Base-by-base conservation (phyloP, 2,329 filamentous ascomycete species). In the Aureobasidium sp. region DNA sequence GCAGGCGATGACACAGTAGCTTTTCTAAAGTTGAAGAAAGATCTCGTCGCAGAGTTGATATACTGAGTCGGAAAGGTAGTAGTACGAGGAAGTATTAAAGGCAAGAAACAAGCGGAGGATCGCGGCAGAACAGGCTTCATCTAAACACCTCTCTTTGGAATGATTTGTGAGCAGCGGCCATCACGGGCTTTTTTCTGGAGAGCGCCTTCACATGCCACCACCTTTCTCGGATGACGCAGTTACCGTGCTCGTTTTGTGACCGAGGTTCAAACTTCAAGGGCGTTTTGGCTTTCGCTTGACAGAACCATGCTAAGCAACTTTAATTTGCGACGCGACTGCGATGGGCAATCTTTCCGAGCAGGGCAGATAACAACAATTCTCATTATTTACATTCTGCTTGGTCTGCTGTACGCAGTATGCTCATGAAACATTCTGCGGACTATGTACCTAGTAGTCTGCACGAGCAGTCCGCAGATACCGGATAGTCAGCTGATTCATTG, bases 131-230 rank as follows among this genome's bases (percentile, higher is more conserved):
- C 42, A 14, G 36, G 44, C 57, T 50, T 59, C 57, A 59, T 59
- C 16, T 59, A 42, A 41, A 21, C 21, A 21, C 27, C 29, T 21
- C 21, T 21, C 27, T 55, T 5, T 34, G 29, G 41, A 57, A 58
- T 58, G 54, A 58, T 58, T 58, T 58, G 54, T 58, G 54, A 58
- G 42, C 54, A 58, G 25, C 2, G 25, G 4, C 39, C 32, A 21
- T 21, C 25, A 27, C 3, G 25, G 27, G 39, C 41, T 25, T 44
- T 44, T 44, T 11, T 47, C 21, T 21, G 21, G 21, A 11, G 11
- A 21, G 21, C 21, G 21, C 25, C 36, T 49, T 59, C 57, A 59
- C 57, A 59, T 49, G 57, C 21, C 32, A 13, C 25, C 6, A 13
- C 29, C 29, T 30, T 48, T 48, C 21, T 34, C 57, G 57, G 44